Evolutionary conservation across 768 basidiomycete species (phyloP), one percentile per base, ranked within the genome.

Genomic region (Pleurotus platypus): DNA sequence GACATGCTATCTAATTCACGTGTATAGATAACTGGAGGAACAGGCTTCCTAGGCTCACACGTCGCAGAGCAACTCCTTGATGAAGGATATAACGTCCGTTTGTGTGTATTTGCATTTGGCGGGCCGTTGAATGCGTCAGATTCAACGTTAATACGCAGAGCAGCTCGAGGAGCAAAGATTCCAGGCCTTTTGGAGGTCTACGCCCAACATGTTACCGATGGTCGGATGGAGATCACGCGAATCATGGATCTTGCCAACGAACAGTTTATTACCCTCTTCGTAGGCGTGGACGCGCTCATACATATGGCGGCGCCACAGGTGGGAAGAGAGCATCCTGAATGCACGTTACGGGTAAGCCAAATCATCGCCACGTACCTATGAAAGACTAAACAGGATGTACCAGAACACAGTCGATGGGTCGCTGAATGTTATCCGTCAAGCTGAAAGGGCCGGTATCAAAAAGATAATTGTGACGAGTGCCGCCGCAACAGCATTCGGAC

Each of bases 231-330:
- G 50, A 70, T 73, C 46, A 60, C 64, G 15, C 45, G 60, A 26
- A 61, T 74, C 46, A 64, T 70, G 50, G 73, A 75, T 55, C 55
- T 75, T 30, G 65, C 66, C 13, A 67, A 61, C 13, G 66, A 67
- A 43, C 66, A 70, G 51, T 80, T 84, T 56, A 76, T 81, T 48
- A 75, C 79, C 27, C 79, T 78, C 1, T 73, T 84, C 53, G 74
- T 78, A 64, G 80, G 74, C 5, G 77, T 84, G 11, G 71, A 79
- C 46, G 81, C 73, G 0, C 72, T 85, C 24, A 69, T 75, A 2
- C 81, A 82, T 63, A 69, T 72, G 15, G 79, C 78, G 3, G 71
- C 76, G 11, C 69, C 74, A 5, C 60, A 75, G 13, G 64, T 72
- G 2, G 70, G 70, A 18, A 62, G 61, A 45, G 60, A 56, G 5